phyloP scores from a whole-genome alignment of 768 basidiomycete species.

The Leccinum subgranulosum region DNA sequence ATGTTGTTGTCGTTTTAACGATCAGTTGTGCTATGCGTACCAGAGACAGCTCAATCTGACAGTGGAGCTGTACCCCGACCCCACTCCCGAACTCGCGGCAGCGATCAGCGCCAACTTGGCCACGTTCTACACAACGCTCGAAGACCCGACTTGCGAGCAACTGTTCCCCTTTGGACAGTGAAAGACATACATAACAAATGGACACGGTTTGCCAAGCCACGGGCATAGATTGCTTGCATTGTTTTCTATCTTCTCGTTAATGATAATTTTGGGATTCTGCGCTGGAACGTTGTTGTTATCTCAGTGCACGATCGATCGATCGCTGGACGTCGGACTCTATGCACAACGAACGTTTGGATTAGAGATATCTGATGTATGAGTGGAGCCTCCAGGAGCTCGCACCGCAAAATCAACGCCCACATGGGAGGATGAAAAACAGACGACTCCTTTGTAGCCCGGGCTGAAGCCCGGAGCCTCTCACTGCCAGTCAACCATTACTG shows the following conservation, averaged over 20 bases:
- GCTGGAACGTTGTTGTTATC: not conserved
- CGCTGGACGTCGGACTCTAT: not conserved
- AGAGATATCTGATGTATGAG: not conserved
- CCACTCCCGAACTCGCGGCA: conserved; percentile 13
- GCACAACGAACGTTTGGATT: not conserved
- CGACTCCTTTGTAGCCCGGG: too few species aligned
- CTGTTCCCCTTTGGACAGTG: conserved; percentile 17
- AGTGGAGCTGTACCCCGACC: conserved; percentile 20
- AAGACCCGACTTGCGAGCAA: conserved; percentile 11
- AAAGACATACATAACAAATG: not conserved
- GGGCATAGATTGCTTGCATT: not conserved
- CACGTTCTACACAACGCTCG: conserved; percentile 12
- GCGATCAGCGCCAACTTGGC: conserved; percentile 23
- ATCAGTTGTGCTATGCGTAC: conserved; percentile 19
- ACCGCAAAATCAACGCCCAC: too few species aligned
- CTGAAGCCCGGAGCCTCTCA: too few species aligned
- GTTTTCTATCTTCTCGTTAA: not conserved
- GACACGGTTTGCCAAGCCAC: not conserved
- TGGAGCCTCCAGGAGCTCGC: too few species aligned
- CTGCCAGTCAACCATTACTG: too few species aligned
- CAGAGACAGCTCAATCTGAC: conserved; percentile 21
- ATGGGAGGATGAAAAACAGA: too few species aligned
- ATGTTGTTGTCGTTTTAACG: not conserved
- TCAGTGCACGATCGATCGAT: too few species aligned
- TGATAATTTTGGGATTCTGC: not conserved